Percentiles rank a stretch among this genome's conserved stretches.
Evolutionary conservation across 495 filamentous ascomycete species (phyloP).

Genomic region (Lasiosphaeris hirsuta): DNA sequence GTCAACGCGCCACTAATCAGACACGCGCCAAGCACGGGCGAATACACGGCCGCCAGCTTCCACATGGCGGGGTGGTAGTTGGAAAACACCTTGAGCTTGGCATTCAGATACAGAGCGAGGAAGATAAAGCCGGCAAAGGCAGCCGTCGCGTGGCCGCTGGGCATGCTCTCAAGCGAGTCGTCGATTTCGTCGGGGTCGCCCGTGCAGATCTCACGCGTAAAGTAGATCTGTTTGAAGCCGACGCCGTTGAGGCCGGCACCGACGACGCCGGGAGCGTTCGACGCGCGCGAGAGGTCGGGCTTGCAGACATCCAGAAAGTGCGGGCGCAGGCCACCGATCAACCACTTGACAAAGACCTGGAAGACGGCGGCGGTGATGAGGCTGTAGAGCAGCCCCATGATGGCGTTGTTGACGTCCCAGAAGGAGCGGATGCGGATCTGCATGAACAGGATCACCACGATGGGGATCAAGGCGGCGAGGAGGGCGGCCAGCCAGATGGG

Average conservation of each 20-base stretch:
- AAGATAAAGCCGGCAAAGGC: slow-evolving; percentile 58
- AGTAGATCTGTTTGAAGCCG: slow-evolving; percentile 47
- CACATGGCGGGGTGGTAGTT: slow-evolving; percentile 61
- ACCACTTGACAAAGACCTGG: slow-evolving; percentile 55
- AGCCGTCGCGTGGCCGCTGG: slow-evolving; percentile 56
- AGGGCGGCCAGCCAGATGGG: slow-evolving; percentile 59
- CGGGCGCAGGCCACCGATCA: slow-evolving; percentile 54
- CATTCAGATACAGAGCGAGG: slow-evolving; percentile 61
- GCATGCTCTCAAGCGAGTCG: slow-evolving; percentile 56
- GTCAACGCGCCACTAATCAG: slow-evolving; percentile 58
- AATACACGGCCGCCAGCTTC: slow-evolving; percentile 56
- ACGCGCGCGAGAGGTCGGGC: slow-evolving; percentile 43
- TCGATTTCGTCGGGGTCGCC: slow-evolving; percentile 42
- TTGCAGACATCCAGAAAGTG: slow-evolving; percentile 57
- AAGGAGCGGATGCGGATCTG: slow-evolving; percentile 61
- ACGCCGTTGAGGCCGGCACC: slow-evolving; percentile 35
- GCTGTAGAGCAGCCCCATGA: slow-evolving; percentile 58
- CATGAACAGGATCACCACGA: slow-evolving; percentile 53
- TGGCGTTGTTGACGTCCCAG: slow-evolving; percentile 64
- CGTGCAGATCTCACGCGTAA: slow-evolving; percentile 47
- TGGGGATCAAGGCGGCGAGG: slow-evolving; percentile 52
- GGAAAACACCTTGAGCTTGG: slow-evolving; percentile 59
- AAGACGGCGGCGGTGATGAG: slow-evolving; percentile 57
- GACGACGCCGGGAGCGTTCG: slow-evolving; percentile 24
- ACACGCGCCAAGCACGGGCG: slow-evolving; percentile 55